A percentile compares a stretch with the other conserved stretches of the same genome.
These are phyloP conservation scores for Mucor plumbeus DNA, from an alignment of 371 early-diverging fungal species.

Conservation along the genomic window DNA sequence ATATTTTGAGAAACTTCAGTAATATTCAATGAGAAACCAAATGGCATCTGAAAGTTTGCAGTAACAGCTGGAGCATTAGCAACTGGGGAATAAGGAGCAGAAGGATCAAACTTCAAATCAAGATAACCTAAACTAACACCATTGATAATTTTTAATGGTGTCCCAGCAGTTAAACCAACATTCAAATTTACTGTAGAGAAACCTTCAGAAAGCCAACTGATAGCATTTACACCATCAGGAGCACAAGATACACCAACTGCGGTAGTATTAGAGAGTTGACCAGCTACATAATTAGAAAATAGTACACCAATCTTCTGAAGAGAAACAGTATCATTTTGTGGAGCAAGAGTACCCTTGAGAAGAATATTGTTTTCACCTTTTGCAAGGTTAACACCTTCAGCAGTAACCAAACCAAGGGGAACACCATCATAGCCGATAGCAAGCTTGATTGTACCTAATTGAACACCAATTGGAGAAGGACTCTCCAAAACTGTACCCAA, in stretches of 20 bases:
- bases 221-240: slow-evolving; percentile 61
- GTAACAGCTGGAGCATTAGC: slow-evolving; percentile 53
- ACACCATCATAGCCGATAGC: slow-evolving; percentile 57
- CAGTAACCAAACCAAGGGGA: slow-evolving; percentile 54
- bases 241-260: slow-evolving; percentile 62
- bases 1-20: slow-evolving; percentile 59
- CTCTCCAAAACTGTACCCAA: slow-evolving; percentile 60
- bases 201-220: slow-evolving; percentile 61
- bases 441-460: slow-evolving; percentile 61
- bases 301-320: slow-evolving; percentile 54
- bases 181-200: slow-evolving; percentile 57
- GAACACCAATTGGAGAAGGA: slow-evolving; percentile 65
- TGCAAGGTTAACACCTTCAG: slow-evolving; percentile 44
- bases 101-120: slow-evolving; percentile 53
- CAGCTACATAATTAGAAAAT: slow-evolving; percentile 62
- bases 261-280: slow-evolving; percentile 50
- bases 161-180: slow-evolving; percentile 50
- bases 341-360: slow-evolving; percentile 57
- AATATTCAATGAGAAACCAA: slow-evolving; percentile 60
- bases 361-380: slow-evolving; percentile 55
- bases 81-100: slow-evolving; percentile 54
- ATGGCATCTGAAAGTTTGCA: slow-evolving; percentile 60
- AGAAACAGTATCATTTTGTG: slow-evolving; percentile 49
- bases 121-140: slow-evolving; percentile 58
- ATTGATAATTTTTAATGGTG: slow-evolving; percentile 58